Base-by-base conservation (phyloP, 768 basidiomycete species). In the Tubosaeta brunneosetosa region DNA sequence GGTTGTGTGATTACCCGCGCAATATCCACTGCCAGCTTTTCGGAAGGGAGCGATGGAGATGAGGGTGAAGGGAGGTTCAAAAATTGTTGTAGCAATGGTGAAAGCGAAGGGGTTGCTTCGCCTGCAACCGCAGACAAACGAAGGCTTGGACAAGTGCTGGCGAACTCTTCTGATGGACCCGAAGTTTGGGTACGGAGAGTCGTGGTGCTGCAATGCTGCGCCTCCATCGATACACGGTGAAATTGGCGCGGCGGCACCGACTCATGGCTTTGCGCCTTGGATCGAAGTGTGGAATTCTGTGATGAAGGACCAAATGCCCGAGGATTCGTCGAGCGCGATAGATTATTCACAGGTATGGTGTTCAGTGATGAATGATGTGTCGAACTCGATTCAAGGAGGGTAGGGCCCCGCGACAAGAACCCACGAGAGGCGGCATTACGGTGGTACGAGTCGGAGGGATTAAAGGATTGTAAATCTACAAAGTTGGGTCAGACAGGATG, bases 371-470 rank as follows among this genome's bases (percentile, higher is more conserved):
- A 33, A 55, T 60, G 41, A 43, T 17, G 45, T 8, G 5, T 49
- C 10, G 26, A 44, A 29, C 41, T 9, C 12, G 19, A 8, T 31
- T 56, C 49, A 16, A 50, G 44, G 34, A 9, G 44, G 29, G 48
- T 46, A 14, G 40, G 45, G 26, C 9, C 26, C 22, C 40, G 40
- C 12, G 44, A 44, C 41, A 66, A 19, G 42, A 16, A 6, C 9
- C 47, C 51, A 27, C 34, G 44, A 9, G 25, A 42, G 14, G 40
- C 40, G n/a, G 62, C 49, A 44, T 56, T 55, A 17, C 14, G 52
- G 34, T 62, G 53, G 41, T 66, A 62, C 22, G 62, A 42, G 48
- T 59, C 61, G n/a, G 53, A 34, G 4, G 55, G 43, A 29, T 27
- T 36, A 46, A 56, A 57, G 38, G 44, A 3, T 14, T 49, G 56